Evolutionary conservation across 768 basidiomycete genomes (phyloP).

Genomic region (Calocybe gangraenosa): DNA sequence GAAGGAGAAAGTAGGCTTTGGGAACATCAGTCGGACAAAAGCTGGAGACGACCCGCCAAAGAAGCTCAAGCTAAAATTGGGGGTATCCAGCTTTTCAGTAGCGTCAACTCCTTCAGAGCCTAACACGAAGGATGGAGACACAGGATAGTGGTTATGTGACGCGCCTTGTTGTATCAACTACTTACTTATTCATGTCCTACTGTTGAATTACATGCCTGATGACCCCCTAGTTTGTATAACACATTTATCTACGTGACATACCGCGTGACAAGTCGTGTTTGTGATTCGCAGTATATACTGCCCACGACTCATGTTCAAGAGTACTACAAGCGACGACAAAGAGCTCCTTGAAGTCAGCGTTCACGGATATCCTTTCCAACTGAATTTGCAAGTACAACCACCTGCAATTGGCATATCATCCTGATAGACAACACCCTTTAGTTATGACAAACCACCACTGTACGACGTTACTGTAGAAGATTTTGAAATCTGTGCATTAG

Average conservation of each 20-base stretch:
- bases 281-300: too few species aligned
- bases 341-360: constrained; percentile 22
- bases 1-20: constrained; percentile 30
- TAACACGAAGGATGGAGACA: constrained; percentile 71
- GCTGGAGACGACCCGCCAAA: constrained; percentile 55
- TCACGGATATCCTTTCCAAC: constrained; percentile 55
- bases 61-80: constrained; percentile 75
- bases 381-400: constrained; percentile 68
- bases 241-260: too few species aligned
- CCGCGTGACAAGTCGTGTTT: too few species aligned
- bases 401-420: constrained; percentile 2
- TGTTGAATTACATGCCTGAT: too few species aligned
- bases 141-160: constrained; percentile 39
- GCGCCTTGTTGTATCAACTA: constrained; percentile 9
- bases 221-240: too few species aligned
- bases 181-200: not conserved
- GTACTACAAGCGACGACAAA: constrained; percentile 24
- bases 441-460: constrained; percentile 82
- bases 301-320: constrained; percentile 44
- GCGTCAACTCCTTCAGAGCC: constrained; percentile 53
- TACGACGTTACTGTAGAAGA: constrained; percentile 93
- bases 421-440: constrained; percentile 25
- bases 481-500: constrained; percentile 88
- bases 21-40: constrained; percentile 32
- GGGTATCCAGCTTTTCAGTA: constrained; percentile 38